These are phyloP conservation scores for Rauvolfia tetraphylla DNA, from an alignment of 257 asterid species.

Conservation along the genomic window DNA sequence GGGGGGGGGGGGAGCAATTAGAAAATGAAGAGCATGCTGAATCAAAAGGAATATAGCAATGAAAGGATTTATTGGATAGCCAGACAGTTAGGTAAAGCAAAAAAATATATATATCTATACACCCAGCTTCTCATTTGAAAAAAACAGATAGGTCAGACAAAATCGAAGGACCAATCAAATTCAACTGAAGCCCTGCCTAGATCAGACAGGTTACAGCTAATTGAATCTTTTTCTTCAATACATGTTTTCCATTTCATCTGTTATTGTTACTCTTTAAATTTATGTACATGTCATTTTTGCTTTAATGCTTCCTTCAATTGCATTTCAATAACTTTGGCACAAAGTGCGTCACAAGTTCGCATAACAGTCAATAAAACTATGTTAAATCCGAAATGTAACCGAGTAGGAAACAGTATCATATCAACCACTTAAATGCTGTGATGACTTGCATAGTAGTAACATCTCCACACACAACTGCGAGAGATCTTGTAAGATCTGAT, in stretches of 20 bases:
- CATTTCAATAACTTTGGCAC: background rate
- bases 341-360: background rate
- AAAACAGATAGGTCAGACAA: background rate
- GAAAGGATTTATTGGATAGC: background rate
- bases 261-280: background rate
- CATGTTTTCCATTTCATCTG: background rate
- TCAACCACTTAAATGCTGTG: background rate
- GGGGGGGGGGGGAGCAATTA: background rate
- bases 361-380: background rate
- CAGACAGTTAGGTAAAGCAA: background rate
- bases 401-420: background rate
- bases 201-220: background rate
- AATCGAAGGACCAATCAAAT: background rate
- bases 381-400: background rate
- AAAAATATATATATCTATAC: background rate
- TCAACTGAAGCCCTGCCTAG: background rate
- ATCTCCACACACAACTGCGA: background rate
- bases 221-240: background rate
- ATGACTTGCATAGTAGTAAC: background rate
- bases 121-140: background rate
- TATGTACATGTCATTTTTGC: background rate
- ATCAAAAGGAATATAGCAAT: background rate
- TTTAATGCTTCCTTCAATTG: background rate
- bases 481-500: background rate
- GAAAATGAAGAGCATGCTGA: conserved; percentile 10